Base-by-base conservation (phyloP, 139 green algal genomes). In the Microglena sp. region DNA sequence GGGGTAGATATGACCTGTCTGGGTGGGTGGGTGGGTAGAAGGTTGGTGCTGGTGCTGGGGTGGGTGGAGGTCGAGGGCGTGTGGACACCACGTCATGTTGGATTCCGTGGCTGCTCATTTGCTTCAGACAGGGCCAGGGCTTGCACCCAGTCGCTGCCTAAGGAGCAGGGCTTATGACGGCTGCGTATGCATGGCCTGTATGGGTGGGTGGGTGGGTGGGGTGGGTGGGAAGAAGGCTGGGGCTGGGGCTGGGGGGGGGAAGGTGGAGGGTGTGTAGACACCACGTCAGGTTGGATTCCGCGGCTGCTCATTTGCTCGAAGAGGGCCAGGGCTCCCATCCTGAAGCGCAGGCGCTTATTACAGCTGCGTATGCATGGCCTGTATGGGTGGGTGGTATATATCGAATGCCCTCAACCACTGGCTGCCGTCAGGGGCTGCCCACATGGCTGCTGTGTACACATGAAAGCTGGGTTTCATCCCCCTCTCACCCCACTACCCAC, bases 31-130 rank as follows among this genome's bases (percentile, higher is more conserved):
- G n/a, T n/a, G n/a, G n/a, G n/a, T n/a, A n/a, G n/a, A n/a, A n/a
- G n/a, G n/a, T n/a, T n/a, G n/a, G n/a, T n/a, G n/a, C n/a, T n/a
- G n/a, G n/a, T n/a, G n/a, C n/a, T n/a, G n/a, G n/a, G n/a, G n/a
- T n/a, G 80, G 0, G 89, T 88, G 21, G 79, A 83, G 64, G 95
- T 81, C 3, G 95, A 81, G 1, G 89, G 85, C 1, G 88, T 95
- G 73, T 87, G 95, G 15, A 84, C 91, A 95, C 89, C 1, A 95
- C 88, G 45, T 95, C 86, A 11, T 88, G 85, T 46, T 78, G 69
- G 53, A 95, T 85, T 36, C 77, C 76, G 26, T 62, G 74, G 18
- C 64, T 30, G 1, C 64, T 77, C 89, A 95, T 95, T 45, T 90
- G 79, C 45, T 95, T 86, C 62, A 95, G 94, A 24, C 92, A 66